phyloP scores from a whole-genome alignment of 2,329 filamentous ascomycete species.

The Pestalotiopsis sp. region DNA sequence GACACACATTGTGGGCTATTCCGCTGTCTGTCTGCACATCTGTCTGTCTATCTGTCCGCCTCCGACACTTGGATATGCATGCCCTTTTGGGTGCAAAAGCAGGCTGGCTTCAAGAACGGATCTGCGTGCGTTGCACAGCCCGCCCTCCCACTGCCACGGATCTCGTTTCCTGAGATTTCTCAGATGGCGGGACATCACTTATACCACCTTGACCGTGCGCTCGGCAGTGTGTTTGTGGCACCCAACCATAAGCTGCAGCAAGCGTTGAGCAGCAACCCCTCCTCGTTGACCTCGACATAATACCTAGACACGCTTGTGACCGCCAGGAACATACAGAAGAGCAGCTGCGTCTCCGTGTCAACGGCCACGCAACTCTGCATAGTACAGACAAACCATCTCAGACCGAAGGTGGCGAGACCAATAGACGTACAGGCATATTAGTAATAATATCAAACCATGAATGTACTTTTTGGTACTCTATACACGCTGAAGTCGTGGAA shows the following conservation, averaged over 20 bases:
- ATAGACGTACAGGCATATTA: not conserved
- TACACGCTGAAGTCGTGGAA: not conserved
- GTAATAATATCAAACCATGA: too few relatives aligned
- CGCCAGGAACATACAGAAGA: not conserved
- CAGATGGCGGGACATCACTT: slow-evolving; percentile 6
- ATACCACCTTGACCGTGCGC: slow-evolving; percentile 5
- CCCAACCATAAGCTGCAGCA: not conserved
- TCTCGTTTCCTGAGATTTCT: slow-evolving; percentile 2
- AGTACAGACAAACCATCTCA: not conserved
- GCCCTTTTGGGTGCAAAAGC: not conserved
- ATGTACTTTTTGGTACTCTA: not conserved
- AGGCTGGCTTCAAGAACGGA: not conserved
- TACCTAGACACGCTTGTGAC: not conserved
- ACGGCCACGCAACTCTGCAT: not conserved
- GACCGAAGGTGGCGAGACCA: not conserved
- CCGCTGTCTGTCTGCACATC: not conserved
- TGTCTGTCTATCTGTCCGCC: not conserved
- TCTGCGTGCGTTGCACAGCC: not conserved
- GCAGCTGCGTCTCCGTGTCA: not conserved
- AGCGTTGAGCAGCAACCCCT: not conserved
- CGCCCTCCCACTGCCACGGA: not conserved
- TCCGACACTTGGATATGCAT: not conserved
- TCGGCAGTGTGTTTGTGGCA: slow-evolving; percentile 6
- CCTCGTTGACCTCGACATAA: not conserved
- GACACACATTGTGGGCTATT: not conserved